Base-by-base conservation (phyloP, 257 asterid genomes). In the Leptodermis oblonga region DNA sequence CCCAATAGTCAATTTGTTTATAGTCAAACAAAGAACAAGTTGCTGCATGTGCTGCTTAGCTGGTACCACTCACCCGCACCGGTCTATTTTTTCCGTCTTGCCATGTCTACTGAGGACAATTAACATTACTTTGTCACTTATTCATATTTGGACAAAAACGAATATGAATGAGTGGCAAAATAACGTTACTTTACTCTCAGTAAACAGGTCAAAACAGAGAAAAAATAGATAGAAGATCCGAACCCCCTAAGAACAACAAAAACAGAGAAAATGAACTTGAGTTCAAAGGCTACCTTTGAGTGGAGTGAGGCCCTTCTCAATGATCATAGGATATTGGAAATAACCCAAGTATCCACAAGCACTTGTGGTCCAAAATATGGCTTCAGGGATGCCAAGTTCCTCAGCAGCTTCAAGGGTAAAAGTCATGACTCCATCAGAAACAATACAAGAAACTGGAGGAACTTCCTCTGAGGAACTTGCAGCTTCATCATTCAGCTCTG, bases 401-500 rank as follows among this genome's bases (percentile, higher is more conserved):
- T 31, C 65, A 4, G 65, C 65, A 12, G 65, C 65, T 26, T 28
- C 42, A 33, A 59, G 39, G n/a, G 65, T 59, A 33, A 59, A 59
- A 12, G 22, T 11, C 65, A 59, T 59, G 7, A 22, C 33, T 14
- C 23, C n/a, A n/a, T n/a, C n/a, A n/a, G n/a, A n/a, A n/a, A n/a
- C n/a, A n/a, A n/a, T n/a, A n/a, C n/a, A n/a, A 54, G 42, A 8
- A 30, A 33, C 65, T 33, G 65, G 65, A 9, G 65, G 65, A 34
- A 2, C 6, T 5, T 4, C 30, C 8, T 54, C 33, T 4, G 61
- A 10, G 61, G 62, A 10, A 28, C n/a, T n/a, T n/a, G 62, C 36
- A 26, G 9, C 3, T n/a, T n/a, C n/a, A 25, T 23, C 31, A 31
- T 56, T 56, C n/a, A 56, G 62, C 30, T 56, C 7, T 31, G n/a